Evolutionary conservation across 2,329 filamentous ascomycete species (phyloP).

Genomic region (Scolecobasidium constrictum): DNA sequence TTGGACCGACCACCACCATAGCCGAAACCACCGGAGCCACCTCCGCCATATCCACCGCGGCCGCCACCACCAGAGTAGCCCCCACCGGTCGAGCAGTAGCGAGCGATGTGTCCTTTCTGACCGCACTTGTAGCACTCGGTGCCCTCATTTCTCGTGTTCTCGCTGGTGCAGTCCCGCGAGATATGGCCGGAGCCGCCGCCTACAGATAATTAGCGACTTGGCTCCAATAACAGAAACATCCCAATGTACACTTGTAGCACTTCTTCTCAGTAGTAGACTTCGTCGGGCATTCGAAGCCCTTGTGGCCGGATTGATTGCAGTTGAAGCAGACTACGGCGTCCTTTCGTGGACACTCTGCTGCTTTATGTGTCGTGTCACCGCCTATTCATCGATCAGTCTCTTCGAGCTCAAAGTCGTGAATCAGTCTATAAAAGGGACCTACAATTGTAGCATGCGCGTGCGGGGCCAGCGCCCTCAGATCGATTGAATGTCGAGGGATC

Average conservation of each 20-base stretch:
- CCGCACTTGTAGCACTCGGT: conserved; percentile 96
- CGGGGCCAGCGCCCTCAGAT: no score
- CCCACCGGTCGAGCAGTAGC: conserved; percentile 59
- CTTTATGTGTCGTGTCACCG: conserved; percentile 38
- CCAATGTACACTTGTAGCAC: no score
- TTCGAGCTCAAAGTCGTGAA: no score
- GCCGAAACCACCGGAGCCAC: conserved; percentile 27
- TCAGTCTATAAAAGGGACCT: conserved; percentile 1
- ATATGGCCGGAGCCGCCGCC: conserved; percentile 68
- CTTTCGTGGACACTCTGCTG: conserved; percentile 40
- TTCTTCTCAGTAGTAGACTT: no score
- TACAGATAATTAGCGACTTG: background rate
- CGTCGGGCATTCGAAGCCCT: conserved; percentile 79
- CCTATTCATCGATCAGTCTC: conserved; percentile 20
- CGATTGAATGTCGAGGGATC: no score
- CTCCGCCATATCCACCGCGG: conserved; percentile 27
- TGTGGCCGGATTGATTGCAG: conserved; percentile 38
- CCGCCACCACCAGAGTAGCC: conserved; percentile 16
- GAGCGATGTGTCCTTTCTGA: conserved; percentile 91
- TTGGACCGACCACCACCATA: conserved; percentile 29
- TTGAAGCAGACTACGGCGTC: conserved; percentile 37
- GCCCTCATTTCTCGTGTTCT: conserved; percentile 34
- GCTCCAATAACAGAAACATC: no score
- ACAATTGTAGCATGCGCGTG: conserved; percentile 6
- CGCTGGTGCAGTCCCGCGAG: conserved; percentile 65